Percentiles rank a stretch among this genome's conserved stretches.
Conservation (phyloP, 192 early-diverging fungal species). For the Cetraspora pellucida region DNA sequence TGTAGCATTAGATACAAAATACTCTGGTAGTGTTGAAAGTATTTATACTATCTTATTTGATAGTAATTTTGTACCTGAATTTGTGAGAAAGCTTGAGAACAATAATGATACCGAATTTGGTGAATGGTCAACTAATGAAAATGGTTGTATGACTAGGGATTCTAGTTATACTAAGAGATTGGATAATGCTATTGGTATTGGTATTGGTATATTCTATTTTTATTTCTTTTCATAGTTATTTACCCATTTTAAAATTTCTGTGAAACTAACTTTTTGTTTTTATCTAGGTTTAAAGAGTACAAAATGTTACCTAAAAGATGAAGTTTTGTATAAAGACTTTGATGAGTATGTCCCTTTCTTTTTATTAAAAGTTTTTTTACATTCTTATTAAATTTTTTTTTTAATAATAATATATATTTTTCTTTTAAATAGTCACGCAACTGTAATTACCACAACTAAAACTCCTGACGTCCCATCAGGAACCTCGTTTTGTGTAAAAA, state of each 20-base stretch:
- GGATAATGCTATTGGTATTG: constrained; percentile 37
- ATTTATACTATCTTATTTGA: constrained; percentile 47
- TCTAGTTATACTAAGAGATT: constrained; percentile 43
- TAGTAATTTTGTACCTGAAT: constrained; percentile 38
- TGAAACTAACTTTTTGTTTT: too few species aligned
- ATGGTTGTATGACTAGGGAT: constrained; percentile 21
- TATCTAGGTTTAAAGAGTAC: constrained; percentile 42
- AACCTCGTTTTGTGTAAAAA: constrained; percentile 52
- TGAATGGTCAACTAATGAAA: constrained; percentile 35
- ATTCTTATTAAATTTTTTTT: too few species aligned
- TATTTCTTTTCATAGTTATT: too few species aligned
- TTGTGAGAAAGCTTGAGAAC: constrained; percentile 34
- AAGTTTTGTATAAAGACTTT: constrained; percentile 47
- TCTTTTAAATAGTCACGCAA: constrained; percentile 26
- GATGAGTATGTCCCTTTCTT: constrained; percentile 35
- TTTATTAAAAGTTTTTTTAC: background rate
- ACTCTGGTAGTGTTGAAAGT: constrained; percentile 39
- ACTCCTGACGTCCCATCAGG: constrained; percentile 63
- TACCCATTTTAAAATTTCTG: too few species aligned
- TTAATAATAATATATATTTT: background rate
- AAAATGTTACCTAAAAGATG: constrained; percentile 51
- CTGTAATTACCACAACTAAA: constrained; percentile 50
- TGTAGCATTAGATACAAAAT: constrained; percentile 36
- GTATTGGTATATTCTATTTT: too few species aligned
- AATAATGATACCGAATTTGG: constrained; percentile 26